These are phyloP conservation scores for Teratosphaeria nubilosa DNA, from an alignment of 2,329 filamentous ascomycete species.

Conservation along the genomic window DNA sequence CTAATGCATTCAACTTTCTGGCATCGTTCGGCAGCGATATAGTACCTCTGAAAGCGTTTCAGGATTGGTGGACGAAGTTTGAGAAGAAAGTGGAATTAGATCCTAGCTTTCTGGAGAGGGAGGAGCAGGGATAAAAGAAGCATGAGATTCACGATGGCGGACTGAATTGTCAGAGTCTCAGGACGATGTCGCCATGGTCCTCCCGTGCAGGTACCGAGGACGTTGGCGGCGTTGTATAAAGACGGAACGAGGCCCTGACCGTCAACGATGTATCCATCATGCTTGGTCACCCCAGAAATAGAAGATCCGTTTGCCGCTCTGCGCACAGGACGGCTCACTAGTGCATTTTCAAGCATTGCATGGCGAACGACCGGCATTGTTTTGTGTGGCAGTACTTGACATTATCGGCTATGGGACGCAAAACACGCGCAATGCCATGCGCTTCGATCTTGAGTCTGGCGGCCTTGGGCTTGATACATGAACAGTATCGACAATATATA, in stretches of 20 bases:
- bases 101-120: constrained; percentile 77
- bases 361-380: not conserved
- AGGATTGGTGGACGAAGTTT: constrained; percentile 98
- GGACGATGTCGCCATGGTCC: too few species aligned
- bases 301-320: not conserved
- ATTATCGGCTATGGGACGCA: not conserved
- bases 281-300: not conserved
- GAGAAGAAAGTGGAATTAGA: constrained; percentile 77
- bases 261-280: not conserved
- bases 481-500: too few species aligned
- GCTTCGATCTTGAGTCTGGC: too few species aligned
- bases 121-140: constrained; percentile 29
- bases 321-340: not conserved
- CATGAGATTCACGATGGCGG: not conserved
- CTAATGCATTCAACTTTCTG: constrained; percentile 94
- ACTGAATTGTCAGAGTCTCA: not conserved
- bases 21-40: constrained; percentile 82
- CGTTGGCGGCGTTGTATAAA: too few species aligned
- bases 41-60: constrained; percentile 87
- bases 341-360: not conserved
- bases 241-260: too few species aligned
- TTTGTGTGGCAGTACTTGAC: not conserved
- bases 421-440: too few species aligned
- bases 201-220: too few species aligned
- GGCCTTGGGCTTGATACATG: too few species aligned